Evolutionary conservation across 176 grass and related monocot genomes (phyloP).

Genomic region (Secale cereale): DNA sequence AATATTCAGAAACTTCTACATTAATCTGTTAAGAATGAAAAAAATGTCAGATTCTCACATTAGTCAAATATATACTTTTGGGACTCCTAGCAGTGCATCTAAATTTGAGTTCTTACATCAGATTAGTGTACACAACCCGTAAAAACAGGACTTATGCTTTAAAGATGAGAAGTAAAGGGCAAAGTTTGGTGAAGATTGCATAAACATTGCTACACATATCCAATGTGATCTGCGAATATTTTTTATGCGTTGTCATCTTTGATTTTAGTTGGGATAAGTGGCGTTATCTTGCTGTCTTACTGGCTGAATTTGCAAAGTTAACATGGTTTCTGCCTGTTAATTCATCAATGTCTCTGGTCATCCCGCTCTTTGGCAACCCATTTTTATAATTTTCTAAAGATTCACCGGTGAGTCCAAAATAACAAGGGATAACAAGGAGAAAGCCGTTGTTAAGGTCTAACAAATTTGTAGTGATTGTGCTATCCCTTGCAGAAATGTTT

Average conservation of each 20-base stretch:
- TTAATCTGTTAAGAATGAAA: background rate
- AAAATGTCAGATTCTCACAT: background rate
- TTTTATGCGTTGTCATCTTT: background rate
- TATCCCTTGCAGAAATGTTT: background rate
- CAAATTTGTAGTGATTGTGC: background rate
- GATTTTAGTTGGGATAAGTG: background rate
- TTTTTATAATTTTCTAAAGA: background rate
- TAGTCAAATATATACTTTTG: background rate
- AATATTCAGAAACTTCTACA: background rate
- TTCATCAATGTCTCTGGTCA: background rate
- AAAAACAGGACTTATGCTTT: background rate
- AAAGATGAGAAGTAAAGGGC: background rate
- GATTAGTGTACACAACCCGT: background rate
- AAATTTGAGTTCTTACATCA: slow-evolving; percentile 9
- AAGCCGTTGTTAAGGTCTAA: background rate
- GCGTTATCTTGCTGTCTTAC: background rate
- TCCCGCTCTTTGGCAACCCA: background rate
- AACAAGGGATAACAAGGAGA: background rate
- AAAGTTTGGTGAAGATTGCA: background rate
- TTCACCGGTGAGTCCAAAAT: background rate
- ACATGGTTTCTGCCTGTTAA: background rate
- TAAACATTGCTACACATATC: background rate
- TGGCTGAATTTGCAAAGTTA: background rate
- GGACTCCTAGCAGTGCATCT: background rate
- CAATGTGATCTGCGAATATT: background rate